A percentile compares a stretch with the other conserved stretches of the same genome.
phyloP scores from a whole-genome alignment of 495 filamentous ascomycete genomes.

The Penicillium nucicola region DNA sequence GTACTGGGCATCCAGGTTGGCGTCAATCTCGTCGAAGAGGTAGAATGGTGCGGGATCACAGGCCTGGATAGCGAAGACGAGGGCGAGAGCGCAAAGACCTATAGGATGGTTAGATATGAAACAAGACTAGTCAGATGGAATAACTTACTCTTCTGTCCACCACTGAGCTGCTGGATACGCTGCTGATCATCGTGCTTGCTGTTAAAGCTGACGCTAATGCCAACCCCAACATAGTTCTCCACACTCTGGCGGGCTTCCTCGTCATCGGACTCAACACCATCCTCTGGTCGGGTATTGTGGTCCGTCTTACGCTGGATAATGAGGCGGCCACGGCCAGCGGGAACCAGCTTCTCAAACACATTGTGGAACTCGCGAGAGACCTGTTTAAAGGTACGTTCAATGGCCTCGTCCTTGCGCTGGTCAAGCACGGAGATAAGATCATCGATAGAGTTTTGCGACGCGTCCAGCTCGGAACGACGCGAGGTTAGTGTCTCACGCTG shows the following conservation, averaged over 20 bases:
- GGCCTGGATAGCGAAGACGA: slow-evolving; percentile 98
- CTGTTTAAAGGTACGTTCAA: slow-evolving; percentile 97
- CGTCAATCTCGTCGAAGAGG: slow-evolving; percentile 98
- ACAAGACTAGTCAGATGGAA: neutral
- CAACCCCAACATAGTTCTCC: slow-evolving; percentile 95
- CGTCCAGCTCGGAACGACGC: slow-evolving; percentile 80
- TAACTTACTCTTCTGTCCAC: slow-evolving; percentile 90
- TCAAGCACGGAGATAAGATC: slow-evolving; percentile 87
- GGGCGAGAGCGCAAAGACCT: slow-evolving; percentile 91
- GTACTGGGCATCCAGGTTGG: slow-evolving; percentile 97
- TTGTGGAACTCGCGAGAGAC: slow-evolving; percentile 87
- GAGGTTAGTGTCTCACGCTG: slow-evolving; percentile 81
- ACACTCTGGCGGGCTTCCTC: slow-evolving; percentile 62
- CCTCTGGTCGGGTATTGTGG: slow-evolving; percentile 55
- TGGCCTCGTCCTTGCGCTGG: slow-evolving; percentile 86
- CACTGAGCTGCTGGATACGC: slow-evolving; percentile 92
- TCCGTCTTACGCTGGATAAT: slow-evolving; percentile 92
- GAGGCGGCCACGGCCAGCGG: slow-evolving; percentile 84
- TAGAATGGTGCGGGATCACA: slow-evolving; percentile 98
- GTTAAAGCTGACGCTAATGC: slow-evolving; percentile 98
- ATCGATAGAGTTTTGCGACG: slow-evolving; percentile 77
- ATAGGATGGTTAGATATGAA: slow-evolving; percentile 9
- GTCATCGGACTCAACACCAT: slow-evolving; percentile 65
- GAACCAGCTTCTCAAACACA: slow-evolving; percentile 93
- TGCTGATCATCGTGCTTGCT: slow-evolving; percentile 98